Evolutionary conservation across 2,329 filamentous ascomycete species (phyloP).

Genomic region (Trichoderma breve): DNA sequence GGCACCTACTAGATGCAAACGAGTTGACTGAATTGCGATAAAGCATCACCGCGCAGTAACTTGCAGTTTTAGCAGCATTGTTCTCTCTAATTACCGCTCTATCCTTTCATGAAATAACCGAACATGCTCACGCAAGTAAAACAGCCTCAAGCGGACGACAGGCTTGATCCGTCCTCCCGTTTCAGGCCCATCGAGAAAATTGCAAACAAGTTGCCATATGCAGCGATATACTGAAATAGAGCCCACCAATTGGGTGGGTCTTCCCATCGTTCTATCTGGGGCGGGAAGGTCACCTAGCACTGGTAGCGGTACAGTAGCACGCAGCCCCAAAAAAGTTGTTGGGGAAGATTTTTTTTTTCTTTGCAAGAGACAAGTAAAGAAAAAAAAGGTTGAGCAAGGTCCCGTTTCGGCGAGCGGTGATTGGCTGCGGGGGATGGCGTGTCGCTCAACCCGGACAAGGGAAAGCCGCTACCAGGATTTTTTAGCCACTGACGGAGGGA

Average conservation of each 20-base stretch:
- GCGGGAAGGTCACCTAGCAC: neutral
- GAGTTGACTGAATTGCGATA: neutral
- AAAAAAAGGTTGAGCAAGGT: slow-evolving; percentile 23
- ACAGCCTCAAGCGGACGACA: neutral
- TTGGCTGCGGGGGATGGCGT: neutral
- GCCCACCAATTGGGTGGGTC: neutral
- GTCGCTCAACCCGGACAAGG: neutral
- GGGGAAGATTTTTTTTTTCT: slow-evolving; percentile 25
- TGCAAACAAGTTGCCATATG: neutral
- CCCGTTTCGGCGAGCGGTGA: slow-evolving; percentile 21
- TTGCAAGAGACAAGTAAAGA: slow-evolving; percentile 22
- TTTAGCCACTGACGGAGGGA: neutral
- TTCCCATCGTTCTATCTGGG: neutral
- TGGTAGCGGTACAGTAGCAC: neutral
- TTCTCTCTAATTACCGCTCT: neutral
- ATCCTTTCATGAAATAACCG: neutral
- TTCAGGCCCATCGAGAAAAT: neutral
- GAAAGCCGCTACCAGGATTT: neutral
- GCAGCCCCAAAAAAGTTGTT: slow-evolving; percentile 31
- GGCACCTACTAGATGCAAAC: neutral
- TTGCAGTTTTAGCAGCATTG: neutral
- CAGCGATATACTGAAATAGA: neutral
- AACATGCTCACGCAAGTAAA: neutral
- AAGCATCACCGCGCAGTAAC: too few species aligned
- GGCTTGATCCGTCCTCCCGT: neutral